A percentile compares a stretch with the other conserved stretches of the same genome.
Evolutionary conservation across 176 grass and related monocot species (phyloP).

Genomic region (Aechmea fasciata): DNA sequence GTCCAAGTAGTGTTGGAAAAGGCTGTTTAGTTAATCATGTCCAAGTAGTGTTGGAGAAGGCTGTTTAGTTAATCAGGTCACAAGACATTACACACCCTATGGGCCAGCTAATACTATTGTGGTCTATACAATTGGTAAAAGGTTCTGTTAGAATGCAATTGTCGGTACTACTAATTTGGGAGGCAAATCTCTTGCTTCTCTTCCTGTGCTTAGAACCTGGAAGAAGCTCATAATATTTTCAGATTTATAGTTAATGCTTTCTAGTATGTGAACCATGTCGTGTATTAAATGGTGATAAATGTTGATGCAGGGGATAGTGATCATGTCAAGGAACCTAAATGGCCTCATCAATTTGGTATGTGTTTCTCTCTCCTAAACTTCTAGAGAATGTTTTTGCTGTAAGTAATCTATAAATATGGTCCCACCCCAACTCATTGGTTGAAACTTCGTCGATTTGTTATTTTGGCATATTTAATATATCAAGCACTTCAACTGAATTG

Average conservation of each 20-base stretch:
- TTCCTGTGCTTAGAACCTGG: too few relatives aligned
- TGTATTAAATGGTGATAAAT: conserved; percentile 3
- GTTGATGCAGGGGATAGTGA: conserved; percentile 43
- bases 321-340: conserved; percentile 45
- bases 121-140: neutral
- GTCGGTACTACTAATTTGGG: too few relatives aligned
- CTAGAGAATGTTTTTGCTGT: neutral
- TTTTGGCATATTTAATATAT: neutral
- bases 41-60: neutral
- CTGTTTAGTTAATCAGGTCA: neutral
- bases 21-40: too few relatives aligned
- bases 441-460: neutral
- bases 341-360: conserved; percentile 45
- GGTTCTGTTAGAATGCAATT: too few relatives aligned
- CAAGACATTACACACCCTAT: too few relatives aligned
- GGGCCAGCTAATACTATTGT: too few relatives aligned
- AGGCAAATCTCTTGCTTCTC: too few relatives aligned
- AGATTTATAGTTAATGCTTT: neutral
- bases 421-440: neutral
- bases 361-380: conserved; percentile 21
- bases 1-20: neutral
- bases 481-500: too few relatives aligned
- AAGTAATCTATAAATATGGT: neutral
- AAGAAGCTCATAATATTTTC: too few relatives aligned
- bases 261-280: neutral